phyloP scores from a whole-genome alignment of 169 alveolate genomes.

The Plasmodium coatneyi region DNA sequence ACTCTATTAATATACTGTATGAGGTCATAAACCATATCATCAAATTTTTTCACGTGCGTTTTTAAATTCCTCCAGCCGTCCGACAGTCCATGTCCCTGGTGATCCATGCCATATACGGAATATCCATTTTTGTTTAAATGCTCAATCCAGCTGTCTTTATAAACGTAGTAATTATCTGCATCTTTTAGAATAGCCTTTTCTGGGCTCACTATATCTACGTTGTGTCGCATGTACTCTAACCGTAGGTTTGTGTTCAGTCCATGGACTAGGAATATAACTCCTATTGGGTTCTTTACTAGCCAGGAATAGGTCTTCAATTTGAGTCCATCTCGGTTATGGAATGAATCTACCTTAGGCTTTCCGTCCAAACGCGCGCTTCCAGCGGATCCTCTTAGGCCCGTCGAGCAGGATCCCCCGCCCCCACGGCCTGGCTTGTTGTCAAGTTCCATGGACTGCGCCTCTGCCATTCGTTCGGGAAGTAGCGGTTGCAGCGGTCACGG shows the following conservation, averaged over 20 bases:
- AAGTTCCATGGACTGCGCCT: neutral
- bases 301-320: constrained; percentile 78
- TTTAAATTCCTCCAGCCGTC: constrained; percentile 75
- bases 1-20: constrained; percentile 80
- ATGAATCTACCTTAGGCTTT: constrained; percentile 73
- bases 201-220: constrained; percentile 73
- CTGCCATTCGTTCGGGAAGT: neutral
- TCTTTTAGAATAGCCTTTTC: constrained; percentile 55
- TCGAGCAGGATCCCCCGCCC: neutral
- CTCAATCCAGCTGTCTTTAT: constrained; percentile 80
- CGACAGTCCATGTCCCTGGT: constrained; percentile 83
- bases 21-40: constrained; percentile 79
- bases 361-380: constrained; percentile 49
- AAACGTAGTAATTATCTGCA: constrained; percentile 65
- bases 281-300: constrained; percentile 76
- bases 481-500: neutral
- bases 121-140: constrained; percentile 76
- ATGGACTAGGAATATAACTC: constrained; percentile 77
- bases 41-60: constrained; percentile 63
- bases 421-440: neutral
- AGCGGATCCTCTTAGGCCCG: neutral
- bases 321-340: constrained; percentile 78
- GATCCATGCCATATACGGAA: constrained; percentile 80
- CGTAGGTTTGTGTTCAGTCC: constrained; percentile 79
- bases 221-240: constrained; percentile 80